Evolutionary conservation across 495 filamentous ascomycete species (phyloP).

Genomic region (Penicillium pulvis): DNA sequence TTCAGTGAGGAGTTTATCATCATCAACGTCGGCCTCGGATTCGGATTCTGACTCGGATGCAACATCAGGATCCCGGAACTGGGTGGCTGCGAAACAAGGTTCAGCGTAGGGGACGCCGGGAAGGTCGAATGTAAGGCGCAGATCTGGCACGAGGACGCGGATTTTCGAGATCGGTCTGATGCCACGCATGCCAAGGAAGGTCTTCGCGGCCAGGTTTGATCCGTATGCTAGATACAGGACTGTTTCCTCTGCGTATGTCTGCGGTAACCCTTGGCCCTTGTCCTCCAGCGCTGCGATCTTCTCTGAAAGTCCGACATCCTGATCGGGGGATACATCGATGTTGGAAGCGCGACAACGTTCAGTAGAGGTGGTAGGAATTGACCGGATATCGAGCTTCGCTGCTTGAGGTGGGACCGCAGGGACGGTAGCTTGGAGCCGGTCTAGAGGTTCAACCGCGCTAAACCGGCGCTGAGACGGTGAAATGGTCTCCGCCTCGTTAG

Average conservation of each 20-base stretch:
- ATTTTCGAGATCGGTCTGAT: slow-evolving; percentile 77
- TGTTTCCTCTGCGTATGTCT: slow-evolving; percentile 25
- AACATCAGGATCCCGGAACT: slow-evolving; percentile 49
- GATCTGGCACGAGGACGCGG: slow-evolving; percentile 76
- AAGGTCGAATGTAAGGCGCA: slow-evolving; percentile 81
- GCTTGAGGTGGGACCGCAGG: slow-evolving; percentile 2
- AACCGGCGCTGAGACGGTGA: slow-evolving; percentile 15
- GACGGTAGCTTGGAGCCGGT: slow-evolving; percentile 15
- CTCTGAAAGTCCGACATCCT: slow-evolving; percentile 29
- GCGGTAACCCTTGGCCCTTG: background rate
- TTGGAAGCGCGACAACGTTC: slow-evolving; percentile 25
- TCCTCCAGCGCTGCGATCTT: slow-evolving; percentile 25
- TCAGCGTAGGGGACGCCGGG: slow-evolving; percentile 84
- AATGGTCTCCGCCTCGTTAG: background rate
- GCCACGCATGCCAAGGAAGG: slow-evolving; percentile 72
- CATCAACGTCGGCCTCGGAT: background rate
- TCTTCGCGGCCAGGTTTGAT: slow-evolving; percentile 77
- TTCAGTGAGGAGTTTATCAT: slow-evolving; percentile 16
- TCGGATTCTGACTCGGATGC: slow-evolving; percentile 19
- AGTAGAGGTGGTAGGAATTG: slow-evolving; percentile 22
- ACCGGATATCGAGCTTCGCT: slow-evolving; percentile 9
- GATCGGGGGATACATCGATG: slow-evolving; percentile 23
- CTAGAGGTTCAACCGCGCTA: slow-evolving; percentile 21
- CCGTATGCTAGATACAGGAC: slow-evolving; percentile 94
- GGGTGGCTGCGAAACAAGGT: slow-evolving; percentile 89